Percentiles rank a stretch among this genome's conserved stretches.
Evolutionary conservation across 192 early-diverging fungal species (phyloP).

Genomic region (Thamnidium elegans): DNA sequence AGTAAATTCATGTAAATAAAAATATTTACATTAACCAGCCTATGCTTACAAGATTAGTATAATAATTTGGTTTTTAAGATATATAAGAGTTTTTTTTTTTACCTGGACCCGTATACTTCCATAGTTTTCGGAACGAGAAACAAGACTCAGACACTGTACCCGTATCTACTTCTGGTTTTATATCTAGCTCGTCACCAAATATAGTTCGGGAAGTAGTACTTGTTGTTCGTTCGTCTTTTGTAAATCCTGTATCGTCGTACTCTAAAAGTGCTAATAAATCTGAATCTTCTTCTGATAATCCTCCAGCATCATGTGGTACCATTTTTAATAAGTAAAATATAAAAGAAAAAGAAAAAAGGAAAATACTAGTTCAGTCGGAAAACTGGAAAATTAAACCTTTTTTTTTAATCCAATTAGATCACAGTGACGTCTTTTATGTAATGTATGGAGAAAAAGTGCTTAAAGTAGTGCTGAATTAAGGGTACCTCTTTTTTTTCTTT

Average conservation of each 20-base stretch:
- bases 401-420: too few relatives aligned
- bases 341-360: not conserved
- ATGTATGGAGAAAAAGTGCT: too few relatives aligned
- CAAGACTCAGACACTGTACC: conserved; percentile 15
- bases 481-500: too few relatives aligned
- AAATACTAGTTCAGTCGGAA: not conserved
- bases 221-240: not conserved
- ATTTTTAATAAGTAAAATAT: not conserved
- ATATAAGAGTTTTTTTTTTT: conserved; percentile 1
- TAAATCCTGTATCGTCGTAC: conserved; percentile 1
- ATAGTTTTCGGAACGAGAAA: conserved; percentile 62
- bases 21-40: conserved; percentile 14
- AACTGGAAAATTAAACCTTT: too few relatives aligned
- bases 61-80: too few relatives aligned
- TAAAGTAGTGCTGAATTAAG: too few relatives aligned
- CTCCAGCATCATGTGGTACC: conserved; percentile 22
- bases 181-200: conserved; percentile 5
- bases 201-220: not conserved
- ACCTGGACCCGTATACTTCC: conserved; percentile 67
- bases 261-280: not conserved
- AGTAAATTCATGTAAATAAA: too few relatives aligned
- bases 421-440: too few relatives aligned
- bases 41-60: not conserved
- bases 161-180: conserved; percentile 19
- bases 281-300: conserved; percentile 4